phyloP scores from a whole-genome alignment of 2,329 filamentous ascomycete genomes.

The Paecilomyces fulvus region DNA sequence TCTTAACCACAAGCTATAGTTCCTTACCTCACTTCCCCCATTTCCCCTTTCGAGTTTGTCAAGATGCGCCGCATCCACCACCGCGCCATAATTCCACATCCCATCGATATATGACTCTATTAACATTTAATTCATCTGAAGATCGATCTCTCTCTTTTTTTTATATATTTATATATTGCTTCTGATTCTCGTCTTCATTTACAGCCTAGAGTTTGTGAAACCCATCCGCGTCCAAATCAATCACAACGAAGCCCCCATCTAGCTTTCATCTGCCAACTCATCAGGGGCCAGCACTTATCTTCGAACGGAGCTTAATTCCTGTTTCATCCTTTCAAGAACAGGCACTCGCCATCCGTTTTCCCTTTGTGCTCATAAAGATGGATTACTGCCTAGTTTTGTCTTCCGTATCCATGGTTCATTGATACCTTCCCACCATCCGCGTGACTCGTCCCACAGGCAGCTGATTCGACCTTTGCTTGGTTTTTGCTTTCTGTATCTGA shows the following conservation, averaged over 20 bases:
- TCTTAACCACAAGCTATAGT: background rate
- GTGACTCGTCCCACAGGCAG: background rate
- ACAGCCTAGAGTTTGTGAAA: background rate
- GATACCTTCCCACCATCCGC: background rate
- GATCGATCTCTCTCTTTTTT: background rate
- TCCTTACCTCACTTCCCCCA: background rate
- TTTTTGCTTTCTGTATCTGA: background rate
- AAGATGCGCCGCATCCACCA: background rate
- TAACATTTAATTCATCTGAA: background rate
- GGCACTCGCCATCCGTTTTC: background rate
- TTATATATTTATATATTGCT: no score
- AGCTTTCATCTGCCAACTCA: background rate
- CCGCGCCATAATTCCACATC: background rate
- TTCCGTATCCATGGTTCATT: background rate
- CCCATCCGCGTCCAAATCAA: background rate
- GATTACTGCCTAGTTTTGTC: background rate
- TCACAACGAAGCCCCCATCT: background rate
- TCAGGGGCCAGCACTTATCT: background rate
- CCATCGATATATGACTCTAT: background rate
- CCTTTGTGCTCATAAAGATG: background rate
- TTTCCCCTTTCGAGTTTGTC: background rate
- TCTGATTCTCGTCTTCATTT: background rate
- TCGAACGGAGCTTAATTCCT: background rate
- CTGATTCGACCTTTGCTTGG: background rate
- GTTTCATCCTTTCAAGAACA: background rate